These are phyloP conservation scores for Cocos nucifera DNA, from an alignment of 176 grass and related monocot genomes.

Conservation along the genomic window DNA sequence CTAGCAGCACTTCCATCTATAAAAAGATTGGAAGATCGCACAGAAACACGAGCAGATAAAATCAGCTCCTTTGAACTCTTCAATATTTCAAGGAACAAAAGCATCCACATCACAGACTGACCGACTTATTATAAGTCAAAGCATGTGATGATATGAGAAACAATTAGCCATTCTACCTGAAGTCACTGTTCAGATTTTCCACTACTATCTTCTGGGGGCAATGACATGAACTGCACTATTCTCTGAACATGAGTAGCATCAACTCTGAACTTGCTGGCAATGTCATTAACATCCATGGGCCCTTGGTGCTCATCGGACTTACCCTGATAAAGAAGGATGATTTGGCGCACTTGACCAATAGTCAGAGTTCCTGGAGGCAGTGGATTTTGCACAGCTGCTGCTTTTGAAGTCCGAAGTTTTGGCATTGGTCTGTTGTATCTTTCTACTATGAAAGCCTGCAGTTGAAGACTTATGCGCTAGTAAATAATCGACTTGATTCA, in stretches of 20 bases:
- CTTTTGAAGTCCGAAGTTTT: constrained; percentile 43
- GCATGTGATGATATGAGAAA: no score
- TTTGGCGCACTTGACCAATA: constrained; percentile 32
- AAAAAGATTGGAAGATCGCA: no score
- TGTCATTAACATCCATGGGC: constrained; percentile 37
- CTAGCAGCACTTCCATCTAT: no score
- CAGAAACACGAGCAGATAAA: no score
- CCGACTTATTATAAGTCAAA: no score
- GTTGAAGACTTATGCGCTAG: not conserved
- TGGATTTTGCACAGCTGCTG: constrained; percentile 30
- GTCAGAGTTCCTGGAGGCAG: constrained; percentile 45
- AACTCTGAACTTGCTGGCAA: constrained; percentile 45
- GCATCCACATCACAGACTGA: no score
- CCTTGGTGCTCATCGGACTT: constrained; percentile 31
- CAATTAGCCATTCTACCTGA: no score
- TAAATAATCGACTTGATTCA: no score
- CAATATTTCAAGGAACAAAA: no score
- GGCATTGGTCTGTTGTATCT: constrained; percentile 43
- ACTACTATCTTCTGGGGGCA: constrained; percentile 30
- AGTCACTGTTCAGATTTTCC: no score
- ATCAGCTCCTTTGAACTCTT: no score
- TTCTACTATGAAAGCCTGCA: constrained; percentile 46
- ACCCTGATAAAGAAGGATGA: constrained; percentile 61
- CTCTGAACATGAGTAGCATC: constrained; percentile 30
- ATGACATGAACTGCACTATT: constrained; percentile 46